Percentiles rank a stretch among this genome's conserved stretches.
These are phyloP conservation scores for Actinidia polygama DNA, from an alignment of 179 eudicot genomes.

Conservation along the genomic window DNA sequence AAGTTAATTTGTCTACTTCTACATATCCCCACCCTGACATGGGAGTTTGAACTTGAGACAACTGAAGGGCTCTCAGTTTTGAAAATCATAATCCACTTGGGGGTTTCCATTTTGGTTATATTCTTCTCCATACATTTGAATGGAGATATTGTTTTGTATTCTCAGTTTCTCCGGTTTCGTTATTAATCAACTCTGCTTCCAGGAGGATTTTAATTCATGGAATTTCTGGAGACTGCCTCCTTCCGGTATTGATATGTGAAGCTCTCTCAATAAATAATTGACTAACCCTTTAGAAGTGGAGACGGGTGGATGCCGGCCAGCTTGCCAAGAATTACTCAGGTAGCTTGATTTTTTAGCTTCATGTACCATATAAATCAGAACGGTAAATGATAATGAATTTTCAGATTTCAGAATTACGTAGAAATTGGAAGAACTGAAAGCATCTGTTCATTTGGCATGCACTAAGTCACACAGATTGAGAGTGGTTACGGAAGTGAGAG, in stretches of 20 bases:
- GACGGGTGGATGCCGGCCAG: slow-evolving; percentile 9
- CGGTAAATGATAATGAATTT: background rate
- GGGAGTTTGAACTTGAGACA: no score
- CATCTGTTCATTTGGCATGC: no score
- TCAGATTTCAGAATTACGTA: background rate
- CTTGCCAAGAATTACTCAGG: slow-evolving; percentile 22
- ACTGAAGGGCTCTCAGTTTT: no score
- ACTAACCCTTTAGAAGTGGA: slow-evolving; percentile 9
- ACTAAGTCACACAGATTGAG: no score
- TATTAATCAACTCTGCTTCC: slow-evolving; percentile 20
- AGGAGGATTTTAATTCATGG: slow-evolving; percentile 95
- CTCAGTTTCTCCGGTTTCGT: background rate
- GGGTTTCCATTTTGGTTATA: background rate
- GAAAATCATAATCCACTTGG: no score
- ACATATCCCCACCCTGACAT: no score
- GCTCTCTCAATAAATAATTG: slow-evolving; percentile 5
- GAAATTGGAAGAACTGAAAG: background rate
- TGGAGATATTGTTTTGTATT: slow-evolving; percentile 7
- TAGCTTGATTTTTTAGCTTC: slow-evolving; percentile 6
- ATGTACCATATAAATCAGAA: background rate
- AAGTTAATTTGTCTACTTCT: no score
- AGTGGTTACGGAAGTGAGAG: no score
- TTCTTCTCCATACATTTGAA: background rate
- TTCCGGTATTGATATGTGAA: slow-evolving; percentile 39
- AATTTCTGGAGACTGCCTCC: slow-evolving; percentile 91